phyloP scores from a whole-genome alignment of 352 stramenopile genomes.

The Phytophthora kernoviae region DNA sequence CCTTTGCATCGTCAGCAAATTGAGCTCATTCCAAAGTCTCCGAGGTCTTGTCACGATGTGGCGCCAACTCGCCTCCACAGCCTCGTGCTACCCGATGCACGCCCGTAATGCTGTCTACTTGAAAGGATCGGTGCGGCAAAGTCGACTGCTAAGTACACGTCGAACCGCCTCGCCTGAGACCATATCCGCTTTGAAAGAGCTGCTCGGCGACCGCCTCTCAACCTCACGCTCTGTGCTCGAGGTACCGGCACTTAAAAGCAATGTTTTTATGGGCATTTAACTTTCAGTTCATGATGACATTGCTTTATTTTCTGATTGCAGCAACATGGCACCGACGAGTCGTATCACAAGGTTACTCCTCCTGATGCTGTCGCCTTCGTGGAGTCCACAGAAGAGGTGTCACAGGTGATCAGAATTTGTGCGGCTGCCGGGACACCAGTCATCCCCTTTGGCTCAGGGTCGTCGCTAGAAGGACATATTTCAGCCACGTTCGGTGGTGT shows the following conservation, averaged over 20 bases:
- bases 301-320: conserved; percentile 7
- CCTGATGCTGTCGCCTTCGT: conserved; percentile 89
- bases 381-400: conserved; percentile 86
- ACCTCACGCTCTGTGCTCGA: conserved; percentile 65
- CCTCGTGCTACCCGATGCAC: conserved; percentile 3
- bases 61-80: conserved; percentile 17
- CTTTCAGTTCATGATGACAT: neutral
- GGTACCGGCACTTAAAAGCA: conserved; percentile 19
- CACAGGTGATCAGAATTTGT: conserved; percentile 90
- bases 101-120: neutral
- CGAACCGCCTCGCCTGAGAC: conserved; percentile 50
- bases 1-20: conserved; percentile 4
- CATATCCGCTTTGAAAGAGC: conserved; percentile 51
- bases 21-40: conserved; percentile 10
- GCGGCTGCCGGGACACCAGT: conserved; percentile 79
- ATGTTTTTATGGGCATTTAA: neutral
- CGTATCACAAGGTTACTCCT: conserved; percentile 81
- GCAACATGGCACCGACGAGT: conserved; percentile 91
- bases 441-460: conserved; percentile 93
- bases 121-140: neutral
- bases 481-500: conserved; percentile 86
- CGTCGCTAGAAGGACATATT: conserved; percentile 96
- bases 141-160: conserved; percentile 32
- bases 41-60: conserved; percentile 23
- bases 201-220: conserved; percentile 72